Conservation (phyloP, 129 eudicot genomes). For the Mikania micrantha region DNA sequence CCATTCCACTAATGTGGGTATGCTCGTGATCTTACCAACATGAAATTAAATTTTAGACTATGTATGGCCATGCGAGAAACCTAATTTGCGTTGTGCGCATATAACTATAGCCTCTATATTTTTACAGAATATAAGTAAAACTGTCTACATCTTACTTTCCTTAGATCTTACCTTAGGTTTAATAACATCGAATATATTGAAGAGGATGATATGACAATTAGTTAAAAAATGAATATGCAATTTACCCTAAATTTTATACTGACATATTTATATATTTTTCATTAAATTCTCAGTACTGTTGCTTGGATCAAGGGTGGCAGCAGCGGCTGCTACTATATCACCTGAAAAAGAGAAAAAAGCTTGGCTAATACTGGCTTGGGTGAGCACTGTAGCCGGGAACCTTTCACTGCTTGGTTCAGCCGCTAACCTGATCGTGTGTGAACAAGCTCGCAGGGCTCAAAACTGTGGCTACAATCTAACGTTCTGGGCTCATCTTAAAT, state of each 20-base stretch:
- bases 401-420: conserved; percentile 86
- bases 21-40: too few relatives aligned
- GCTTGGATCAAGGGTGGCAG: conserved; percentile 79
- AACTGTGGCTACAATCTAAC: conserved; percentile 65
- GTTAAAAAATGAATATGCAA: too few relatives aligned
- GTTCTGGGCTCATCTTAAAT: conserved; percentile 75
- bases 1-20: too few relatives aligned
- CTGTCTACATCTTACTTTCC: too few relatives aligned
- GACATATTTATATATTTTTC: neutral
- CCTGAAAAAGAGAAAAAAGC: conserved; percentile 71
- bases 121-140: too few relatives aligned
- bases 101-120: too few relatives aligned
- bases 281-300: conserved; percentile 59
- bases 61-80: too few relatives aligned
- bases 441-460: conserved; percentile 84
- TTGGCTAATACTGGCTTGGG: conserved; percentile 94
- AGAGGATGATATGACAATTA: too few relatives aligned
- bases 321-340: conserved; percentile 76
- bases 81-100: too few relatives aligned
- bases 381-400: conserved; percentile 87
- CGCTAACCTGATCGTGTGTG: conserved; percentile 88
- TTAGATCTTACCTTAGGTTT: too few relatives aligned
- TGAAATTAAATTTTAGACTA: too few relatives aligned
- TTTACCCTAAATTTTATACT: neutral
- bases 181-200: too few relatives aligned